Evolutionary conservation across 1,284 basidiomycete genomes (phyloP), one percentile per base, ranked within the genome.

Genomic region (Baeospora myosura): DNA sequence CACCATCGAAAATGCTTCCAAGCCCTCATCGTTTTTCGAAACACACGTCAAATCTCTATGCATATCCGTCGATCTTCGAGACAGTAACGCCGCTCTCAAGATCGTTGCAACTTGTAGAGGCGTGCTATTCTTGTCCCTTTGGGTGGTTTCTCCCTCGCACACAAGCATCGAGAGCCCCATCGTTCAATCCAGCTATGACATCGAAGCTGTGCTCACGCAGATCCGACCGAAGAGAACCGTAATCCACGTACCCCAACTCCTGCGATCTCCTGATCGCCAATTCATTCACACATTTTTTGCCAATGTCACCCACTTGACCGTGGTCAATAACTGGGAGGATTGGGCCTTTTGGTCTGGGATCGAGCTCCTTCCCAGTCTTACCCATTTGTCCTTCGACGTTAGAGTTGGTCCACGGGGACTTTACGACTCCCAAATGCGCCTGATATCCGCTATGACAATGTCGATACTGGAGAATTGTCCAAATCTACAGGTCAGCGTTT

Each of bases 321-420:
- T 67, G 24, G 47, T 59, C 16, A 64, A 67, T 45, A 51, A 50
- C 37, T 67, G 61, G 62, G 59, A 65, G 25, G 63, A 65, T 12
- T 67, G 65, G 65, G 55, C 55, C 3, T 48, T 50, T 3, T 67
- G 64, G 64, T 39, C 46, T 5, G 58, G 55, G 21, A 52, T 54
- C 28, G 51, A 56, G 22, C 48, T 54, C 1, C 42, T 52, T 5
- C 57, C 56, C 7, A 49, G 46, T 21, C 56, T 64, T 21, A 60
- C 59, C 4, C 58, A 64, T 44, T 41, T 63, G 17, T 60, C 62
- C 22, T 51, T 64, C 22, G 60, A 63, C 24, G 34, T 64, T 5
- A 47, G 46, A 24, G 56, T 61, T 6, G 56, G 56, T 7, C 45
- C 51, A 12, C 30, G 29, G n/a, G 22, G n/a, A 11, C 30, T 53